A percentile compares a stretch with the other conserved stretches of the same genome.
Conservation (phyloP, 2,329 filamentous ascomycete species). For the Blumeriella jaapii region DNA sequence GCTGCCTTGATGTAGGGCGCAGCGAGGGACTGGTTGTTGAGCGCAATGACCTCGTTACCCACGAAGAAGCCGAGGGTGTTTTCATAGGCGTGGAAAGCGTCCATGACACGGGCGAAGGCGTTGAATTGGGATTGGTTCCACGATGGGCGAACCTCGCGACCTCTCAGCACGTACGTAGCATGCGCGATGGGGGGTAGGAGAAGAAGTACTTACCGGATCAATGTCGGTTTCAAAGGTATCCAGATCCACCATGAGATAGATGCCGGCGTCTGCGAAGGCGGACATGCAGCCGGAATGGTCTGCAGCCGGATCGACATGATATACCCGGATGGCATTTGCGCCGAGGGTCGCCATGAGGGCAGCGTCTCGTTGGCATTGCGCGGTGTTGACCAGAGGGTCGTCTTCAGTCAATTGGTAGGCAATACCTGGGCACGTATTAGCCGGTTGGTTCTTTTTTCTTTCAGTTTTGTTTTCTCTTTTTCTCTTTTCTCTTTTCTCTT, state of each 20-base stretch:
- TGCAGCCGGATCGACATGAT: slow-evolving; percentile 64
- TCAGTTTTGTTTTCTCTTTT: no score
- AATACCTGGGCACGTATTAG: slow-evolving; percentile 42
- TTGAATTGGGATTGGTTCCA: slow-evolving; percentile 67
- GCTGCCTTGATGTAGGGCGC: slow-evolving; percentile 80
- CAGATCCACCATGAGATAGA: slow-evolving; percentile 76
- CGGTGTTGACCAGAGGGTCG: slow-evolving; percentile 65
- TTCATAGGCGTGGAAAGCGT: slow-evolving; percentile 42
- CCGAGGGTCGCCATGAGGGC: slow-evolving; percentile 68
- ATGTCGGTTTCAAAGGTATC: slow-evolving; percentile 65
- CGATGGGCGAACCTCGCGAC: slow-evolving; percentile 35
- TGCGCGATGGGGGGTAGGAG: not conserved
- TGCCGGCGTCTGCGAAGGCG: slow-evolving; percentile 65
- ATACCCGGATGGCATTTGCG: slow-evolving; percentile 76
- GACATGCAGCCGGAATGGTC: slow-evolving; percentile 74
- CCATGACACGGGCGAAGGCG: slow-evolving; percentile 28
- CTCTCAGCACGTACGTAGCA: slow-evolving; percentile 30
- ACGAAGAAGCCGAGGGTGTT: slow-evolving; percentile 79
- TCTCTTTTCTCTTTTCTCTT: no score
- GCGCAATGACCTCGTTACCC: slow-evolving; percentile 76
- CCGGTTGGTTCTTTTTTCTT: not conserved
- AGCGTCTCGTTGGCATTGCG: slow-evolving; percentile 68
- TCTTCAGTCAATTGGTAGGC: slow-evolving; percentile 54
- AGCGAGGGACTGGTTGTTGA: slow-evolving; percentile 43
- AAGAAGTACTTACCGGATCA: slow-evolving; percentile 33